Base-by-base conservation (phyloP, 371 early-diverging fungal genomes). In the Actinomortierella wolfii region DNA sequence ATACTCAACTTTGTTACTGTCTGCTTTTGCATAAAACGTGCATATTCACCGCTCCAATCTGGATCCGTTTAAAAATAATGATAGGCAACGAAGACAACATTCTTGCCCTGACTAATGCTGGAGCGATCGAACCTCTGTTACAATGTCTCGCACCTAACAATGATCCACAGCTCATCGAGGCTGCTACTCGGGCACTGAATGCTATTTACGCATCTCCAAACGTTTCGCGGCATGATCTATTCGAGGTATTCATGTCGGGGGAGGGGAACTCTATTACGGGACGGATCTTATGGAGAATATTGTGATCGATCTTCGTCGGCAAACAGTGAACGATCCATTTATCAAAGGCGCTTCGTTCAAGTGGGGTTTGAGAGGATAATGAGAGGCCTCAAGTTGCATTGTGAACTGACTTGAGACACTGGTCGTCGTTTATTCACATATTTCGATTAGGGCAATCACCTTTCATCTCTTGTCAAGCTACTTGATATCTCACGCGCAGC, bases 181-280 rank as follows among this genome's bases (percentile, higher is more conserved):
- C 92, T 0, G 75, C 83, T 4, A 87, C 89, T 2, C 68, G 92
- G 42, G 91, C 92, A 20, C 64, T 93, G 26, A 90, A 90, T 59
- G 85, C 92, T 8, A 83, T 92, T n/a, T 89, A 89, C 54, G 81
- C 83, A 24, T 82, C 81, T 8, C 80, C 86, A 11, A 76, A 78
- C n/a, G 79, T 81, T n/a, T 78, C 81, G 24, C 82, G 84, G 28
- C 80, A 80, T 43, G 83, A 84, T 18, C 67, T 86, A 0, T 86
- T 88, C 55, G 76, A 79, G 67, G 91, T 88, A 80, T 11, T n/a
- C n/a, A n/a, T n/a, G n/a, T n/a, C n/a, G n/a, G n/a, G n/a, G n/a
- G n/a, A n/a, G n/a, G n/a, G n/a, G n/a, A n/a, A n/a, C n/a, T n/a
- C n/a, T n/a, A n/a, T n/a, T n/a, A n/a, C n/a, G n/a, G n/a, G n/a